Evolutionary conservation across 129 eudicot species (phyloP).

Genomic region (Chrysanthemum seticuspe): DNA sequence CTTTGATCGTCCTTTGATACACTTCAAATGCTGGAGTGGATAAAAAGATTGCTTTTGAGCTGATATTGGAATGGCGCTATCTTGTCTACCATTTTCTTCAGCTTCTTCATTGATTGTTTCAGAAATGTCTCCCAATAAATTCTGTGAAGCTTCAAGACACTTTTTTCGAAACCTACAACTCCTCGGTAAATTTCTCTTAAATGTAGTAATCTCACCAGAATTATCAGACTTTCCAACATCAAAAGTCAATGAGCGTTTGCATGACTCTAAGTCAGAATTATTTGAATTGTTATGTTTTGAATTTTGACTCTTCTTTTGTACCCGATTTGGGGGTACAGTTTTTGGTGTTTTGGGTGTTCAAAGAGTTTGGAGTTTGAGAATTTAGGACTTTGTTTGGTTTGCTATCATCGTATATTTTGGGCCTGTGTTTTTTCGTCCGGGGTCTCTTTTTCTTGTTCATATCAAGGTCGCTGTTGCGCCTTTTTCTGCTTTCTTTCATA

Average conservation of each 20-base stretch:
- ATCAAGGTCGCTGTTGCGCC: constrained; percentile 29
- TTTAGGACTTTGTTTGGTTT: constrained; percentile 40
- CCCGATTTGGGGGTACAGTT: constrained; percentile 33
- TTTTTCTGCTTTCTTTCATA: constrained; percentile 30
- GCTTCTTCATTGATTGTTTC: constrained; percentile 1
- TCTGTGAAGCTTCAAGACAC: constrained; percentile 8
- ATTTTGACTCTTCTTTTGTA: constrained; percentile 6
- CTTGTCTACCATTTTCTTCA: constrained; percentile 10
- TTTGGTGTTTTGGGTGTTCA: constrained; percentile 34
- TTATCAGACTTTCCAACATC: not conserved
- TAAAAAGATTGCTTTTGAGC: not conserved
- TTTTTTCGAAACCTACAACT: constrained; percentile 22
- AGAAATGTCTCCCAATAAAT: not conserved
- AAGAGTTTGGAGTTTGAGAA: constrained; percentile 22
- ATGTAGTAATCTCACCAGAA: constrained; percentile 23
- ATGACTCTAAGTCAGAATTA: constrained; percentile 2
- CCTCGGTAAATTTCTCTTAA: constrained; percentile 32
- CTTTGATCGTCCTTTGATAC: constrained; percentile 20
- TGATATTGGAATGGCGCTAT: constrained; percentile 22
- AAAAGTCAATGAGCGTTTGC: constrained; percentile 36
- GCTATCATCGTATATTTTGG: constrained; percentile 41
- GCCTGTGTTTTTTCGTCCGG: constrained; percentile 46
- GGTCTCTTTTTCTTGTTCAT: constrained; percentile 39
- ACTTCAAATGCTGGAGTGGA: constrained; percentile 22
- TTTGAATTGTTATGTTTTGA: constrained; percentile 15